These are phyloP conservation scores for Tephrocybe sp. DNA, from an alignment of 768 basidiomycete genomes.

Conservation along the genomic window DNA sequence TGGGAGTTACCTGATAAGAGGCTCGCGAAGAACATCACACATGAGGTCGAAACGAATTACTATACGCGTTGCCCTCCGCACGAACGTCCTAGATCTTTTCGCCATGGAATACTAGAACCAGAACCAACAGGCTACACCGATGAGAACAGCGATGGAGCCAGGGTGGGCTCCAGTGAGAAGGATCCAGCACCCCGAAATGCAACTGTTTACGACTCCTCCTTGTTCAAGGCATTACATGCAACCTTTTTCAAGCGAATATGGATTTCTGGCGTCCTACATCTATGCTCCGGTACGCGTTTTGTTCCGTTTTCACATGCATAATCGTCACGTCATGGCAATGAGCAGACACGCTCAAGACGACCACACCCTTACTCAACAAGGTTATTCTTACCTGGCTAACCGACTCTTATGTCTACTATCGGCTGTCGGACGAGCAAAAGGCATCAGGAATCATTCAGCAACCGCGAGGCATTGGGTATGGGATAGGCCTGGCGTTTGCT, in stretches of 20 bases:
- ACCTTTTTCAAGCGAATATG: slow-evolving; percentile 50
- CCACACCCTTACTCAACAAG: slow-evolving; percentile 58
- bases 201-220: slow-evolving; percentile 42
- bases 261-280: slow-evolving; percentile 46
- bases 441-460: slow-evolving; percentile 29
- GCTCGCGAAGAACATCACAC: slow-evolving; percentile 34
- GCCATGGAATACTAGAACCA: background rate
- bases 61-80: slow-evolving; percentile 43
- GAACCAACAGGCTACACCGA: background rate
- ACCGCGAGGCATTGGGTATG: slow-evolving; percentile 57
- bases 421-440: slow-evolving; percentile 35
- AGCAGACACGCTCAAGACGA: slow-evolving; percentile 53
- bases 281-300: slow-evolving; percentile 34
- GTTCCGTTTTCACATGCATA: slow-evolving; percentile 8
- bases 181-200: background rate
- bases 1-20: slow-evolving; percentile 40
- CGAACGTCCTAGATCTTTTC: slow-evolving; percentile 28
- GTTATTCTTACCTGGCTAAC: slow-evolving; percentile 60
- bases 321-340: too few species aligned
- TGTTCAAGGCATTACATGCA: slow-evolving; percentile 46
- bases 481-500: slow-evolving; percentile 58
- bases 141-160: background rate
- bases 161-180: background rate
- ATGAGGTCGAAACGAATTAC: slow-evolving; percentile 40
- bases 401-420: slow-evolving; percentile 43